phyloP scores from a whole-genome alignment of 208 protist genomes.

The Hexamita inflata region DNA sequence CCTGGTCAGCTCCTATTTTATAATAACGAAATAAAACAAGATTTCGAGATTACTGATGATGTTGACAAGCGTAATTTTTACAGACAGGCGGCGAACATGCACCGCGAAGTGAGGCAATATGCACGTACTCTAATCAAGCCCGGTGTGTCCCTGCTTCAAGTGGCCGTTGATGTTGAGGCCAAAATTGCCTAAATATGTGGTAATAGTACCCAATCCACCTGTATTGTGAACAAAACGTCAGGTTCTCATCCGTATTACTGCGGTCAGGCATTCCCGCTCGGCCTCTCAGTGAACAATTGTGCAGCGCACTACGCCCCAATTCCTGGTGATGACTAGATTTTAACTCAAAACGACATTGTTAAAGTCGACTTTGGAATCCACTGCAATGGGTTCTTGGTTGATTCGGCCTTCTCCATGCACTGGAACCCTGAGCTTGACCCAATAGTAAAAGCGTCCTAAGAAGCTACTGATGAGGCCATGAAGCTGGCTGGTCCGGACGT shows the following conservation, averaged over 20 bases:
- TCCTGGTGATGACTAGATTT: constrained; percentile 71
- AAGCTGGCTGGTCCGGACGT: constrained; percentile 45
- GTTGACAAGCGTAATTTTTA: background rate
- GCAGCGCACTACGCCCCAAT: constrained; percentile 94
- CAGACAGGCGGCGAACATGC: constrained; percentile 33
- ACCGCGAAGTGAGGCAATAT: constrained; percentile 28
- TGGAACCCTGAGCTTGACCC: constrained; percentile 85
- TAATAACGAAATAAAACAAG: too few species aligned
- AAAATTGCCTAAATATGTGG: background rate
- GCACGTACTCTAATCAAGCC: constrained; percentile 14
- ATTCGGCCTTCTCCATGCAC: constrained; percentile 83
- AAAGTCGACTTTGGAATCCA: constrained; percentile 93
- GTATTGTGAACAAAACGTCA: background rate
- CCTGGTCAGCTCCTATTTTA: too few species aligned
- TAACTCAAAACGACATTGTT: constrained; percentile 79
- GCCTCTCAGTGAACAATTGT: constrained; percentile 76
- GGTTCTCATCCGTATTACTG: too few species aligned
- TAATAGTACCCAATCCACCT: background rate
- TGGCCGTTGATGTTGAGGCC: constrained; percentile 23
- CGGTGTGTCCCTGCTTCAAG: constrained; percentile 24
- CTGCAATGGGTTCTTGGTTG: constrained; percentile 76
- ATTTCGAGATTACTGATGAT: background rate
- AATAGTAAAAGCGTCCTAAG: constrained; percentile 77
- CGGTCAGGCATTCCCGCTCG: constrained; percentile 44
- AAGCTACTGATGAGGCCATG: constrained; percentile 92